A percentile compares a stretch with the other conserved stretches of the same genome.
These are phyloP conservation scores for Ciborinia camelliae DNA, from an alignment of 2,329 filamentous ascomycete species.

Conservation along the genomic window DNA sequence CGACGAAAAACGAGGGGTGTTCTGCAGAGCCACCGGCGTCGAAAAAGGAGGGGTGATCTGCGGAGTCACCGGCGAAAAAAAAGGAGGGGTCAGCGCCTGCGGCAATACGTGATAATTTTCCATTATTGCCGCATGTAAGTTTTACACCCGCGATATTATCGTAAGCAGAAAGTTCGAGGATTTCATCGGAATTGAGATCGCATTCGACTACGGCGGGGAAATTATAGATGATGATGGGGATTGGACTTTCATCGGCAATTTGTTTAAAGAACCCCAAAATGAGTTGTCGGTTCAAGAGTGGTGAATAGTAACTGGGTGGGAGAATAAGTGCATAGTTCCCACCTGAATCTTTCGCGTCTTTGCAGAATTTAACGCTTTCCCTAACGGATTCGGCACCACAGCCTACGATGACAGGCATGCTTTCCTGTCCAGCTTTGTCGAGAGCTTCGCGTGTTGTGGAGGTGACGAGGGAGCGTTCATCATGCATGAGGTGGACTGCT, in stretches of 20 bases:
- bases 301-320: conserved; percentile 42
- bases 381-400: conserved; percentile 41
- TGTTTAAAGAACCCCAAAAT: conserved; percentile 53
- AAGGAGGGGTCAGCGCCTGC: conserved; percentile 1
- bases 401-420: conserved; percentile 43
- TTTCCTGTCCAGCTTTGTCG: conserved; percentile 30
- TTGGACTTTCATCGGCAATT: conserved; percentile 39
- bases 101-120: conserved; percentile 45
- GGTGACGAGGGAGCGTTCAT: conserved; percentile 43
- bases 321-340: conserved; percentile 41
- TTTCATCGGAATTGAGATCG: conserved; percentile 43
- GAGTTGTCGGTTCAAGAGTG: conserved; percentile 44
- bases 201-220: conserved; percentile 45
- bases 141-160: conserved; percentile 41
- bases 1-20: neutral
- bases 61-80: conserved; percentile 3
- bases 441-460: conserved; percentile 40
- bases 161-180: conserved; percentile 36
- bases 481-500: conserved; percentile 41
- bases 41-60: conserved; percentile 5
- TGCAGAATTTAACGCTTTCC: conserved; percentile 42
- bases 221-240: conserved; percentile 48
- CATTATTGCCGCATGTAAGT: conserved; percentile 41
- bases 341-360: conserved; percentile 40
- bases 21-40: conserved; percentile 6